Evolutionary conservation across 2,329 filamentous ascomycete species (phyloP), one percentile per base, ranked within the genome.

Genomic region (Fusarium euwallaceae): DNA sequence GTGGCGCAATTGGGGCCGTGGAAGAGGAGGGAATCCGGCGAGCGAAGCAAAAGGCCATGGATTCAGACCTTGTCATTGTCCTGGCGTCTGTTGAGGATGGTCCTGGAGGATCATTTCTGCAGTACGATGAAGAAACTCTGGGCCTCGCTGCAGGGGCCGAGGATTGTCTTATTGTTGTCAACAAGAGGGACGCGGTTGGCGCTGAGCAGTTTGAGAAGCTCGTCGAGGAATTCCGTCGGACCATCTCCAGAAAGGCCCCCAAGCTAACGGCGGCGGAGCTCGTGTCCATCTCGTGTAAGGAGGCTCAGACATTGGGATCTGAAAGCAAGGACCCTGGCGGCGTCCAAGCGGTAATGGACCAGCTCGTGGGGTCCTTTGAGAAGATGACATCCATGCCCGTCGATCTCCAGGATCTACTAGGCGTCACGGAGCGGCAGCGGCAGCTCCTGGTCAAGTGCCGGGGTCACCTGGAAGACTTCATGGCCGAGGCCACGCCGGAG

Each of bases 21-120:
- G 97, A 99, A 80, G 87, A 92, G 80, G 97, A 99, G 82, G 97
- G 97, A 1, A 98, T 99, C 80, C 91, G 93, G 61, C 89, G 97
- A 60, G 97, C 97, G 9, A 94, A 93, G 81, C 90, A 92, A 69
- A 93, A 94, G 78, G 97, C 96, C 0, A 84, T 91, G 34, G 92
- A 95, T 61, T 96, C 96, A 12, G 95, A 99, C 83, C 87, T 98
- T 7, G 90, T 98, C 53, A 88, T 98, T 59, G 92, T 94, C 10
- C 88, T 99, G 64, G 89, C 94, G 9, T 94, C 94, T 6, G 83
- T 98, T 45, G 94, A 97, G 78, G 76, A 80, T 5, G 78, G 79
- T 4, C 74, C 79, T 9, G 83, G 79, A 4, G 81, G 80, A 2
- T 78, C 82, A 43, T 82, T 80, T 27, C 92, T 89, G 78, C 84